phyloP scores from a whole-genome alignment of 305 asterid species.

The Solanum aculeatissimum region DNA sequence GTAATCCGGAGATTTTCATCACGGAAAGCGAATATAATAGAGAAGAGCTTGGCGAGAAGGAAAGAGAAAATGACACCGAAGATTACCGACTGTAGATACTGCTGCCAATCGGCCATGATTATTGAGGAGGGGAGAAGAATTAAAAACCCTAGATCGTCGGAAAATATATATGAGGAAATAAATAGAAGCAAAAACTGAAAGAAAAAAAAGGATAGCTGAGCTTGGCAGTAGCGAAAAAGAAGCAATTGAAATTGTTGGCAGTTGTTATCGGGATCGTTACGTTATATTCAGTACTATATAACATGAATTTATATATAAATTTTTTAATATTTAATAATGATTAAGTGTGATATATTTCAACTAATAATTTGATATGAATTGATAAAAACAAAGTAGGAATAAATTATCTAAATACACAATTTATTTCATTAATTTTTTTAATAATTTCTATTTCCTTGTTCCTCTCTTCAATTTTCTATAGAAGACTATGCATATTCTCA shows the following conservation, averaged over 20 bases:
- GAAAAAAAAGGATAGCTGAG: background rate
- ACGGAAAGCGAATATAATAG: conserved; percentile 81
- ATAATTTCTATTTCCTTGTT: no score
- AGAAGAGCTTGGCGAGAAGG: conserved; percentile 80
- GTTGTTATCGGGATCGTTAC: background rate
- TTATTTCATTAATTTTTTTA: no score
- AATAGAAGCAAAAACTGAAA: background rate
- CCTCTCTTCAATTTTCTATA: no score
- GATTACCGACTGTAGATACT: conserved; percentile 49
- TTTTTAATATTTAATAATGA: no score
- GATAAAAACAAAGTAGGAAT: no score
- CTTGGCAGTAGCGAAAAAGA: background rate
- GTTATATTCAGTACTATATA: background rate
- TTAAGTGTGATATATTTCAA: background rate
- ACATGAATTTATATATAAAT: background rate
- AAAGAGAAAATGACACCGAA: conserved; percentile 74
- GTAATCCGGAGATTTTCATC: conserved; percentile 74
- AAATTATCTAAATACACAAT: no score
- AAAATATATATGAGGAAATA: background rate
- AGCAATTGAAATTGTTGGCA: background rate
- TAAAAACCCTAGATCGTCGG: conserved; percentile 1
- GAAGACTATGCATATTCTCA: no score
- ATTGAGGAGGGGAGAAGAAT: background rate
- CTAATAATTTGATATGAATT: no score
- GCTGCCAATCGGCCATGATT: conserved; percentile 75